Evolutionary conservation across 345 rosid species (phyloP).

Genomic region (Salix caprea): DNA sequence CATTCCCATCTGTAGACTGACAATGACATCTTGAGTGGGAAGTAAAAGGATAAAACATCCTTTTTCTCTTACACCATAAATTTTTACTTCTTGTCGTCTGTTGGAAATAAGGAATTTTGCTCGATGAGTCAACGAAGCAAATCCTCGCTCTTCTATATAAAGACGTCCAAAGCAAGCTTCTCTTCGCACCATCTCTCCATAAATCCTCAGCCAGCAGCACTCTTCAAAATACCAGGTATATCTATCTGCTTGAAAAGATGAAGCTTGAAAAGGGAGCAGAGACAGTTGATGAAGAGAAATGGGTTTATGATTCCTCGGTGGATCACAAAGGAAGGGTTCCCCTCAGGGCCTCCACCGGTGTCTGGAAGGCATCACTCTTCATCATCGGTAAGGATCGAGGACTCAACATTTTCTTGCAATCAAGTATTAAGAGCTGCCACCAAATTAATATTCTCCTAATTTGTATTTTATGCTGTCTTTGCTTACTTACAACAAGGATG

Average conservation of each 20-base stretch:
- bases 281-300: conserved; percentile 32
- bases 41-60: conserved; percentile 1
- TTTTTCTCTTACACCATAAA: neutral
- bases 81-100: neutral
- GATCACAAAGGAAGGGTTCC: conserved; percentile 54
- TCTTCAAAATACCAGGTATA: neutral
- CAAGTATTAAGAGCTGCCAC: neutral
- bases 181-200: conserved; percentile 1
- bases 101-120: neutral
- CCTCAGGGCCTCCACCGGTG: conserved; percentile 57
- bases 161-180: conserved; percentile 10
- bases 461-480: neutral
- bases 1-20: conserved; percentile 13
- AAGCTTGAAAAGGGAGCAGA: conserved; percentile 13
- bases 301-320: conserved; percentile 60
- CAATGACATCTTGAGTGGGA: neutral
- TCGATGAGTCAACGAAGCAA: conserved; percentile 7
- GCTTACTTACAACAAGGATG: neutral
- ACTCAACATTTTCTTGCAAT: neutral
- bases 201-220: neutral
- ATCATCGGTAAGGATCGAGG: conserved; percentile 42
- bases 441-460: neutral
- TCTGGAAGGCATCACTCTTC: conserved; percentile 62
- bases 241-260: neutral
- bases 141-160: conserved; percentile 28